phyloP scores from a whole-genome alignment of 2,329 filamentous ascomycete genomes.

The Colletotrichum aenigma region DNA sequence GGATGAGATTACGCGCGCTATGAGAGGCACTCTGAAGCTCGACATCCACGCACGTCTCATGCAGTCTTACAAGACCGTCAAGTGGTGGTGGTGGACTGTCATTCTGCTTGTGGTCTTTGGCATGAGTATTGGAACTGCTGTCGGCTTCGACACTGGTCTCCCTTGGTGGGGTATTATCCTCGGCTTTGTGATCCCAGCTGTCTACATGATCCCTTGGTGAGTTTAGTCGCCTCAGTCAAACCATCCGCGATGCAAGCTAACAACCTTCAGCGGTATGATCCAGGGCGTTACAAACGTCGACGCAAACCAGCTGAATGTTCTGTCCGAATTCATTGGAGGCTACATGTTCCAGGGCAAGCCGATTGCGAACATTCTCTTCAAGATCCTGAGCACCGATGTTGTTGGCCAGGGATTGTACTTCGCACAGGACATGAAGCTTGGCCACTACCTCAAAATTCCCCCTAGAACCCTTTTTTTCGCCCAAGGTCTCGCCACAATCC shows the following conservation, averaged over 20 bases:
- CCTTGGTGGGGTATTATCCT: slow-evolving; percentile 61
- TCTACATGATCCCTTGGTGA: slow-evolving; percentile 51
- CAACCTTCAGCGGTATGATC: slow-evolving; percentile 38
- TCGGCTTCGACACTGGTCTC: slow-evolving; percentile 58
- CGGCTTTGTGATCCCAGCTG: slow-evolving; percentile 45
- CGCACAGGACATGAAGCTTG: slow-evolving; percentile 55
- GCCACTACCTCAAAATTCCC: slow-evolving; percentile 58
- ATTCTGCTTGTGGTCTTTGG: slow-evolving; percentile 48
- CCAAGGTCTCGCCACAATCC: slow-evolving; percentile 58
- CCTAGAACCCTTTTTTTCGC: slow-evolving; percentile 64
- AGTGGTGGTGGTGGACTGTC: slow-evolving; percentile 59
- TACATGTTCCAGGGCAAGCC: slow-evolving; percentile 54
- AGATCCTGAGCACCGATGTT: slow-evolving; percentile 38
- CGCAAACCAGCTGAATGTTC: slow-evolving; percentile 42
- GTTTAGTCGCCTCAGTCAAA: background rate
- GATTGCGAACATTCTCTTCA: slow-evolving; percentile 42
- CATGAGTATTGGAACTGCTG: slow-evolving; percentile 35
- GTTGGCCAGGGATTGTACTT: slow-evolving; percentile 39
- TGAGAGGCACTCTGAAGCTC: slow-evolving; percentile 11
- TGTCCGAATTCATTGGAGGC: slow-evolving; percentile 13
- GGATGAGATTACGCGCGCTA: slow-evolving; percentile 38
- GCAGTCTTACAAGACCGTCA: slow-evolving; percentile 61
- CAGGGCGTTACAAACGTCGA: slow-evolving; percentile 45
- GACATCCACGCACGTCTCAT: slow-evolving; percentile 56
- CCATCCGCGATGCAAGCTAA: background rate